Evolutionary conservation across 495 filamentous ascomycete genomes (phyloP), one percentile per base, ranked within the genome.

Genomic region (Saxophila tyrrhenica): DNA sequence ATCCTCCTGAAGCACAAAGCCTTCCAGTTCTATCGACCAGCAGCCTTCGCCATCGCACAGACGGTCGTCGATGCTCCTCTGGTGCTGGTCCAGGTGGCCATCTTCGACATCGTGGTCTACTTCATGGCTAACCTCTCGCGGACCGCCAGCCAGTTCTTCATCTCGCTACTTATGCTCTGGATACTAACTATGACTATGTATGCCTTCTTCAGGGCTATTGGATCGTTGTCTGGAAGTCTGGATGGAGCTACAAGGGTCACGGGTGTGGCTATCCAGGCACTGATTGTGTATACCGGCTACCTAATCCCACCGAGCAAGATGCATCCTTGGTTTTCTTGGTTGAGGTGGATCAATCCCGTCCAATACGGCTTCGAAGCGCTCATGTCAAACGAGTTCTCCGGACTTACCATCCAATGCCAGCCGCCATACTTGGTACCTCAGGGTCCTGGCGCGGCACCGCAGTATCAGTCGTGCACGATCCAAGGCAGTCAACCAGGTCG

Each of bases 251-350:
- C 81, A 25, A 70, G 77, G 23, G 65, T 85, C 25, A 82, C 83
- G 15, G 80, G 82, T 51, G 79, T 86, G 24, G 62, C 76, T 1
- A 79, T 87, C 11, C 71, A 78, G 52, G 77, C 75, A 0, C 65
- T 89, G 11, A 67, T 92, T 48, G 82, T 94, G 3, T 95, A 91
- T 64, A 89, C 85, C 13, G 87, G 87, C 24, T 95, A 84, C 64
- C 68, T 87, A 9, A 85, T 94, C 39, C 84, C 86, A 1, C 79
- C 78, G 0, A 72, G 68, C 41, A 76, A 82, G 51, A 90, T 92
- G 87, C 79, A 80, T 51, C 80, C 84, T 0, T 94, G 85, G 85
- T 82, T 90, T 48, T 75, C 78, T 48, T 94, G 88, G 88, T 69
- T 91, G 1, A 76, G 75, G 16, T 84, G 78, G 71, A 75, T 92